Percentiles rank a stretch among this genome's conserved stretches.
Evolutionary conservation across 768 basidiomycete genomes (phyloP).

Genomic region (Pleurotus djamor): DNA sequence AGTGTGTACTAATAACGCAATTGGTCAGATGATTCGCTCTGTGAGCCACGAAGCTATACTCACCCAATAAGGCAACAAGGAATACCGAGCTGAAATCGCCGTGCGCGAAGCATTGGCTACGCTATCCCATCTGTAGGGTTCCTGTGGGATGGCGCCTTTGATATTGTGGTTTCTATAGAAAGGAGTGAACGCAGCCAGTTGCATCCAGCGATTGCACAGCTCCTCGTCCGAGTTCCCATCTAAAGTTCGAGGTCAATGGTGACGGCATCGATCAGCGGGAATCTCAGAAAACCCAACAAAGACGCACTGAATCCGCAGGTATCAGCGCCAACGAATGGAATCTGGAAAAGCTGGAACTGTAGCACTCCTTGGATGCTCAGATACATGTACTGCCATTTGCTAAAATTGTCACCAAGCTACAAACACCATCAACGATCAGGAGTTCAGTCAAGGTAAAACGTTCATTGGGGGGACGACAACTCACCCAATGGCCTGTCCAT

Average conservation of each 20-base stretch:
- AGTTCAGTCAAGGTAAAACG: constrained; percentile 13
- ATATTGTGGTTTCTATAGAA: constrained; percentile 83
- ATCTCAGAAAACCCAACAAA: background rate
- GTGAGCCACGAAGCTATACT: constrained; percentile 14
- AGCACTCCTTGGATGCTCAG: constrained; percentile 72
- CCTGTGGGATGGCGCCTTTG: constrained; percentile 66
- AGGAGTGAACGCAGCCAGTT: constrained; percentile 77
- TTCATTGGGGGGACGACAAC: constrained; percentile 59
- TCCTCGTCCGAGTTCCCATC: constrained; percentile 49
- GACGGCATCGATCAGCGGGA: background rate
- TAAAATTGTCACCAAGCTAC: constrained; percentile 58
- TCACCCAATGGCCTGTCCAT: constrained; percentile 27
- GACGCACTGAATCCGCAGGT: constrained; percentile 59
- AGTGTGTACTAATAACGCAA: constrained; percentile 55
- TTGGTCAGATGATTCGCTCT: constrained; percentile 6
- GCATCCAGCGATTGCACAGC: constrained; percentile 85
- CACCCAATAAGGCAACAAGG: constrained; percentile 79
- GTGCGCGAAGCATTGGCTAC: constrained; percentile 72
- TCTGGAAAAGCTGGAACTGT: constrained; percentile 83
- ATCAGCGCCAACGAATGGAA: constrained; percentile 84
- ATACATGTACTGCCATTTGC: constrained; percentile 69
- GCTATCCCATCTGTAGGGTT: constrained; percentile 80
- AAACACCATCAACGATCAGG: background rate
- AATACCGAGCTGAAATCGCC: constrained; percentile 70
- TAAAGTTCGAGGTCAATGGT: background rate